Conservation (phyloP, 2,329 filamentous ascomycete species). For the Cordyceps pruinosa region DNA sequence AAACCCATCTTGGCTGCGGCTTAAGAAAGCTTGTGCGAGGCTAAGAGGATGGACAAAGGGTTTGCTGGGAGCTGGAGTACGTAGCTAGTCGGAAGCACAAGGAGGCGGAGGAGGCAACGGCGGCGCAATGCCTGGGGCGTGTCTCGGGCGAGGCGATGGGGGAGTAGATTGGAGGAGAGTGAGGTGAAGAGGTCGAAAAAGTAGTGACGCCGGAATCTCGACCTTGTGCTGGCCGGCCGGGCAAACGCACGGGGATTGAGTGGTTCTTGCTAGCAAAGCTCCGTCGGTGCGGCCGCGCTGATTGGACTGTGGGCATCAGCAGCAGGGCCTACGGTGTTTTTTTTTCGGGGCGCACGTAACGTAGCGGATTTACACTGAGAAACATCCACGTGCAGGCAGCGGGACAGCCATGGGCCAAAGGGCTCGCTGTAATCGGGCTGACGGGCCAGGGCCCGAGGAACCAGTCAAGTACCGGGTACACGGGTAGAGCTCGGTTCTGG, state of each 20-base stretch:
- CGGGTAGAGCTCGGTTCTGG: conserved; percentile 2
- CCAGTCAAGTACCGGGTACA: neutral
- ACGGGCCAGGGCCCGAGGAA: conserved; percentile 1
- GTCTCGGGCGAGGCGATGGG: conserved; percentile 1
- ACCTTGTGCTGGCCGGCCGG: neutral
- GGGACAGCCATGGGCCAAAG: neutral
- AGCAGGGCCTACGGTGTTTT: neutral
- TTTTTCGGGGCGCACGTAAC: conserved; percentile 8
- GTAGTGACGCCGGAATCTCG: conserved; percentile 11
- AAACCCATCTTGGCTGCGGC: conserved; percentile 66
- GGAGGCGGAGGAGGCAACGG: conserved; percentile 2
- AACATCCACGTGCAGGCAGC: conserved; percentile 1
- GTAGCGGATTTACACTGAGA: conserved; percentile 8
- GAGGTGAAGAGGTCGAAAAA: conserved; percentile 10
- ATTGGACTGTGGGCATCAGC: conserved; percentile 2
- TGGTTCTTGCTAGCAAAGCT: conserved; percentile 3
- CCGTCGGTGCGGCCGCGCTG: conserved; percentile 2
- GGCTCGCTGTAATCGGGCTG: conserved; percentile 1
- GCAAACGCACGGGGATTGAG: conserved; percentile 11
- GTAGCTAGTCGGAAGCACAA: conserved; percentile 2
- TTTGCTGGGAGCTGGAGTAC: neutral
- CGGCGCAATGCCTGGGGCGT: conserved; percentile 16
- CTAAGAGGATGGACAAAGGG: neutral
- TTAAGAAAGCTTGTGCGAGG: conserved; percentile 4
- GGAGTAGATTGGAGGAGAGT: neutral